These are phyloP conservation scores for Chlamydomonas schloesseri DNA, from an alignment of 139 green algal genomes.

Conservation along the genomic window DNA sequence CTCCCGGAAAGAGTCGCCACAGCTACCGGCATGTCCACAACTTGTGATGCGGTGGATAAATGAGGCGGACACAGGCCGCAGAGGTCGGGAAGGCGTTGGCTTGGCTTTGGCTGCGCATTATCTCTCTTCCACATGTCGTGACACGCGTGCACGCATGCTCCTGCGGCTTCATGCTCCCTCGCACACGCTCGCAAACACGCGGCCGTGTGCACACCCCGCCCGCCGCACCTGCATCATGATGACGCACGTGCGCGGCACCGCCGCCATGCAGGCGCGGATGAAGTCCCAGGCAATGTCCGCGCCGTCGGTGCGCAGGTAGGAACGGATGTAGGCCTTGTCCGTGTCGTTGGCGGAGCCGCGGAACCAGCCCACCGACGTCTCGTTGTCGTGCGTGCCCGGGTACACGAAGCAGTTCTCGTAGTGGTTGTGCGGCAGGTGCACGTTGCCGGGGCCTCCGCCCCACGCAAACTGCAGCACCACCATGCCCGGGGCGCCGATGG, in stretches of 20 bases:
- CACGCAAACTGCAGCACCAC: slow-evolving; percentile 98
- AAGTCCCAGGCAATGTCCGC: slow-evolving; percentile 87
- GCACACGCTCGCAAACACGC: neutral
- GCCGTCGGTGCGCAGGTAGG: slow-evolving; percentile 80
- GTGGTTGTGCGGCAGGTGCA: slow-evolving; percentile 97
- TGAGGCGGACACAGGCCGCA: too few relatives aligned
- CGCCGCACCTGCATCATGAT: slow-evolving; percentile 85
- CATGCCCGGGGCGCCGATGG: slow-evolving; percentile 96
- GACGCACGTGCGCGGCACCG: slow-evolving; percentile 79
- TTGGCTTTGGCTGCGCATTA: too few relatives aligned
- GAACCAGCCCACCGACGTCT: slow-evolving; percentile 78
- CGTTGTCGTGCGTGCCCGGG: slow-evolving; percentile 97
- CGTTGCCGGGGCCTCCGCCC: slow-evolving; percentile 88
- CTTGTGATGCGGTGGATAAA: too few relatives aligned
- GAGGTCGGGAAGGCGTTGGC: too few relatives aligned
- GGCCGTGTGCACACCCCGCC: neutral
- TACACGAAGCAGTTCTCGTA: slow-evolving; percentile 96
- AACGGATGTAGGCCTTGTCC: slow-evolving; percentile 75
- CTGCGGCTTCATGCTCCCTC: too few relatives aligned
- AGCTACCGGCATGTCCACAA: too few relatives aligned
- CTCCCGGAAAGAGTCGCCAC: too few relatives aligned
- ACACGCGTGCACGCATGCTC: too few relatives aligned
- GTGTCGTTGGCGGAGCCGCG: slow-evolving; percentile 36
- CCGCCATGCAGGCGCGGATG: slow-evolving; percentile 79
- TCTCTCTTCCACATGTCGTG: too few relatives aligned